Conservation (phyloP, 169 alveolate species). For the Plasmodium gonderi region DNA sequence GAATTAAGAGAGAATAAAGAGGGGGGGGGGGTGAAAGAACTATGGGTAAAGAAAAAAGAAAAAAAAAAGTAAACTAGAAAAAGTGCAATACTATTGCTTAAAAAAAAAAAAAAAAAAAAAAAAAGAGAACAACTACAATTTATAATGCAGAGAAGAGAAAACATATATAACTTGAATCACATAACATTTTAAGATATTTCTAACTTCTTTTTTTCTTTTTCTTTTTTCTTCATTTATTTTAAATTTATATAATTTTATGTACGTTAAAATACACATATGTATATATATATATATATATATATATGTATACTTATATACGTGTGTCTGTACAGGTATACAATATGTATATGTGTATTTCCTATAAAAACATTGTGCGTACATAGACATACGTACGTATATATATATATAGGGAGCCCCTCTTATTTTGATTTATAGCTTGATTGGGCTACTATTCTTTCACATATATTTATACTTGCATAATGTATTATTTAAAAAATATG, state of each 20-base stretch:
- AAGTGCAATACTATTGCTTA: neutral
- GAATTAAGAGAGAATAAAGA: neutral
- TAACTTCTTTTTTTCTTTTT: constrained; percentile 31
- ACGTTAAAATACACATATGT: neutral
- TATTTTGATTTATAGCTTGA: too few species aligned
- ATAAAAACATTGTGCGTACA: neutral
- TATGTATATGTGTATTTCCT: neutral
- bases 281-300: constrained; percentile 6
- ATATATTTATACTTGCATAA: neutral
- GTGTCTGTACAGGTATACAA: neutral
- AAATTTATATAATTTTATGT: constrained; percentile 10
- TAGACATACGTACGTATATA: neutral
- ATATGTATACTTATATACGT: neutral
- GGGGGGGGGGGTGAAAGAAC: too few species aligned
- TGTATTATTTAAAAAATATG: constrained; percentile 12
- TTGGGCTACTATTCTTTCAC: too few species aligned
- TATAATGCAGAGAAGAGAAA: constrained; percentile 18
- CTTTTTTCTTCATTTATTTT: constrained; percentile 11
- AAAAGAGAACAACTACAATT: constrained; percentile 30
- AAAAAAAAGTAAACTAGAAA: constrained; percentile 6
- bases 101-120: neutral
- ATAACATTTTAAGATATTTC: constrained; percentile 26
- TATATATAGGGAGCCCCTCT: neutral
- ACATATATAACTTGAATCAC: constrained; percentile 12
- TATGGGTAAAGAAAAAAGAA: neutral